A percentile compares a stretch with the other conserved stretches of the same genome.
phyloP scores from a whole-genome alignment of 768 basidiomycete genomes.

The Mycena capillaripes region DNA sequence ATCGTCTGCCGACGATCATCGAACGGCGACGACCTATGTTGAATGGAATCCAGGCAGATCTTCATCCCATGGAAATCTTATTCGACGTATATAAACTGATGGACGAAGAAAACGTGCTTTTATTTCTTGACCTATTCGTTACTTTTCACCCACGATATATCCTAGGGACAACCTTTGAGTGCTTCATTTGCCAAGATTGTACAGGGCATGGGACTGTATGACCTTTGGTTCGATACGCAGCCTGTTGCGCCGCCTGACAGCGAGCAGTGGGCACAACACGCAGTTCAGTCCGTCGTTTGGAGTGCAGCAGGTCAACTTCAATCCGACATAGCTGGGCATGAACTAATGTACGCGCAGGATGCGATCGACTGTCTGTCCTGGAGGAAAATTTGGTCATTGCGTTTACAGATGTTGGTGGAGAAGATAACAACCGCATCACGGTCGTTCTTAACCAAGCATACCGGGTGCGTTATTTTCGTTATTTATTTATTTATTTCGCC shows the following conservation, averaged over 20 bases:
- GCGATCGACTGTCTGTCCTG: constrained; percentile 70
- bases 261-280: constrained; percentile 81
- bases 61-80: constrained; percentile 83
- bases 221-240: constrained; percentile 78
- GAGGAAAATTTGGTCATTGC: constrained; percentile 81
- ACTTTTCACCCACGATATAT: not conserved
- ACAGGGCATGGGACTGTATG: constrained; percentile 77
- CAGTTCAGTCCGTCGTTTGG: constrained; percentile 84
- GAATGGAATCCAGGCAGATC: constrained; percentile 82
- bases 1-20: constrained; percentile 73
- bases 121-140: constrained; percentile 1
- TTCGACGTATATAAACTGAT: constrained; percentile 85
- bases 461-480: constrained; percentile 62
- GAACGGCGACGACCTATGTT: constrained; percentile 64
- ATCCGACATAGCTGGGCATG: not conserved
- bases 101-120: constrained; percentile 71
- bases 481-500: constrained; percentile 15
- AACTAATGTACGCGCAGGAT: constrained; percentile 60
- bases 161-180: constrained; percentile 78
- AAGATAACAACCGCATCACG: constrained; percentile 73
- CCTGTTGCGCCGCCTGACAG: constrained; percentile 61
- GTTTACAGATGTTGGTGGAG: constrained; percentile 69
- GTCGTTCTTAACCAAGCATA: constrained; percentile 77
- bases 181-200: constrained; percentile 78
- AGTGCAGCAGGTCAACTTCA: constrained; percentile 67